Conservation (phyloP, 1,284 basidiomycete genomes). For the Erythrobasidium hasegawianum region DNA sequence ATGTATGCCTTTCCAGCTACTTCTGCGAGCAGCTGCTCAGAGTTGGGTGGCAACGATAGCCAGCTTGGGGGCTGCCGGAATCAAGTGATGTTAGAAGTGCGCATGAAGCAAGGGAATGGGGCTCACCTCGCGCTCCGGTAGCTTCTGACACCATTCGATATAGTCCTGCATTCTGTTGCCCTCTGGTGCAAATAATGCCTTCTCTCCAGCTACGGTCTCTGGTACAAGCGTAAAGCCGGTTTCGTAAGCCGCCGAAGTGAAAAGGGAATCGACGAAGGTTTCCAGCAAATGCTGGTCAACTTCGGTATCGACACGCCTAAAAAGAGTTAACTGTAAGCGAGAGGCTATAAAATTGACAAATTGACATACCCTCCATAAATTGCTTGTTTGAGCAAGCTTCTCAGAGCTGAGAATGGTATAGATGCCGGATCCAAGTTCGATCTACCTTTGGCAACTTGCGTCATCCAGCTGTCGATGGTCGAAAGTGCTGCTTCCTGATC, state of each 20-base stretch:
- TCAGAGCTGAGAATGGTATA: slow-evolving; percentile 89
- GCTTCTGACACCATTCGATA: slow-evolving; percentile 73
- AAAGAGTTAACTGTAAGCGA: background rate
- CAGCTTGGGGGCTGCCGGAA: slow-evolving; percentile 17
- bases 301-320: slow-evolving; percentile 67
- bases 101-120: background rate
- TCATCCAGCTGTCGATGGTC: slow-evolving; percentile 87
- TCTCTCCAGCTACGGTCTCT: slow-evolving; percentile 51
- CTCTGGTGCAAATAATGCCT: slow-evolving; percentile 69
- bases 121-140: slow-evolving; percentile 71
- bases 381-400: slow-evolving; percentile 85
- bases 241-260: slow-evolving; percentile 82
- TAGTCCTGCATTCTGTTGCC: slow-evolving; percentile 87
- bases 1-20: slow-evolving; percentile 70
- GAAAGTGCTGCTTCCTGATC: slow-evolving; percentile 88
- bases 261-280: slow-evolving; percentile 82
- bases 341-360: background rate
- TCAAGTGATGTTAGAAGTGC: too few relatives aligned
- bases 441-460: slow-evolving; percentile 71
- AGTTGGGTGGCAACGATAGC: slow-evolving; percentile 37
- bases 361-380: slow-evolving; percentile 78
- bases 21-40: slow-evolving; percentile 52
- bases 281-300: slow-evolving; percentile 88
- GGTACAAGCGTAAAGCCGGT: slow-evolving; percentile 84
- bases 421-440: slow-evolving; percentile 82